phyloP scores from a whole-genome alignment of 1,284 basidiomycete species.

The Cryptococcus floricola region DNA sequence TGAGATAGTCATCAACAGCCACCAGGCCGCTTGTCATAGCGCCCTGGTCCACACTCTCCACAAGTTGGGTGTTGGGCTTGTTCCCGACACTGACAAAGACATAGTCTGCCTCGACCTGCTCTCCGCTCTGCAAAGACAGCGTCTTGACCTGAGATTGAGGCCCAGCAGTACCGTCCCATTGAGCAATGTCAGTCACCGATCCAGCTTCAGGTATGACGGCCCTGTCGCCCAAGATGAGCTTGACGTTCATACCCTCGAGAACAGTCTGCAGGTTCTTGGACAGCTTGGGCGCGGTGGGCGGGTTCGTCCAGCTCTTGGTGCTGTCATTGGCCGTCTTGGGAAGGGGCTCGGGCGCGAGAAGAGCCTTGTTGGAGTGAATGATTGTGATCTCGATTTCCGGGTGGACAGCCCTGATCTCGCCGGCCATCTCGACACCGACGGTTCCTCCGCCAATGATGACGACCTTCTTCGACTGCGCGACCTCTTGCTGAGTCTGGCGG shows the following conservation, averaged over 20 bases:
- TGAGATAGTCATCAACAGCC: slow-evolving; percentile 42
- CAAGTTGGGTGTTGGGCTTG: slow-evolving; percentile 42
- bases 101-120: slow-evolving; percentile 45
- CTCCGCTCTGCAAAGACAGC: slow-evolving; percentile 33
- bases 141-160: slow-evolving; percentile 26
- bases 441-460: slow-evolving; percentile 50
- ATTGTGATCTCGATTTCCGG: slow-evolving; percentile 28
- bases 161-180: slow-evolving; percentile 36
- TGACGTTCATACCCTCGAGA: slow-evolving; percentile 41
- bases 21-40: slow-evolving; percentile 36
- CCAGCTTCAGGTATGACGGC: slow-evolving; percentile 28
- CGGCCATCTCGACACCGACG: slow-evolving; percentile 52
- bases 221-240: slow-evolving; percentile 41
- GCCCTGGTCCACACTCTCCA: slow-evolving; percentile 27
- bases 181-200: slow-evolving; percentile 1
- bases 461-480: slow-evolving; percentile 36
- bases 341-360: slow-evolving; percentile 14
- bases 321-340: slow-evolving; percentile 9
- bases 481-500: slow-evolving; percentile 30
- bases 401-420: slow-evolving; percentile 38
- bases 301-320: slow-evolving; percentile 19
- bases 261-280: slow-evolving; percentile 26
- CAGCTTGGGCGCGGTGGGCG: slow-evolving; percentile 31
- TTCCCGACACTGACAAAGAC: slow-evolving; percentile 49
- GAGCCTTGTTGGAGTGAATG: slow-evolving; percentile 18